Conservation (phyloP, 2,329 filamentous ascomycete species). For the Hymenoscyphus infarciens region DNA sequence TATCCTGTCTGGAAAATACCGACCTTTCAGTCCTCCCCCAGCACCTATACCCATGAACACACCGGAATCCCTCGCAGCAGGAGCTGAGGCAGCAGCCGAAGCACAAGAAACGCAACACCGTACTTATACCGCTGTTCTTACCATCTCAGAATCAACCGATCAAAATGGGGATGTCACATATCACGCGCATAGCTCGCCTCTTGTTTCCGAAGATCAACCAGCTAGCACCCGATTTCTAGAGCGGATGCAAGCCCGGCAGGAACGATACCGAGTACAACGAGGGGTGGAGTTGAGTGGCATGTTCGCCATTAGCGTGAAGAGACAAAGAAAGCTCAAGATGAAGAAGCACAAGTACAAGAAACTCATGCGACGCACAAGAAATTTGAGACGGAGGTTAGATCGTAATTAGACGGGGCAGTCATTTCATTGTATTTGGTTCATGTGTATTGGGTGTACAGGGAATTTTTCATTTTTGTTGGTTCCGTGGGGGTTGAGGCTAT, state of each 20-base stretch:
- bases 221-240: constrained; percentile 57
- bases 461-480: constrained; percentile 13
- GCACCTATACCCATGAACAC: constrained; percentile 60
- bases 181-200: constrained; percentile 55
- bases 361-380: constrained; percentile 88
- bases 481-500: constrained; percentile 8
- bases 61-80: constrained; percentile 37
- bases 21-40: constrained; percentile 83
- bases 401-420: constrained; percentile 31
- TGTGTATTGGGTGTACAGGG: constrained; percentile 2
- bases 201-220: constrained; percentile 44
- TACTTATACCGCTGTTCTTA: constrained; percentile 62
- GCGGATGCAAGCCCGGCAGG: constrained; percentile 63
- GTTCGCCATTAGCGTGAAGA: constrained; percentile 83
- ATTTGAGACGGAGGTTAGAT: constrained; percentile 68
- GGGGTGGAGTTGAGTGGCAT: constrained; percentile 49
- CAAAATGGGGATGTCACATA: constrained; percentile 57
- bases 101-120: constrained; percentile 47
- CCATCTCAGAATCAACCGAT: constrained; percentile 63
- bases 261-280: constrained; percentile 49
- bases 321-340: constrained; percentile 95
- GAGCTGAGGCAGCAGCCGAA: constrained; percentile 36
- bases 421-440: constrained; percentile 8
- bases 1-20: constrained; percentile 65
- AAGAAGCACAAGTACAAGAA: constrained; percentile 99